These are phyloP conservation scores for Hortiboletus rubellus DNA, from an alignment of 1,284 basidiomycete genomes.

Conservation along the genomic window DNA sequence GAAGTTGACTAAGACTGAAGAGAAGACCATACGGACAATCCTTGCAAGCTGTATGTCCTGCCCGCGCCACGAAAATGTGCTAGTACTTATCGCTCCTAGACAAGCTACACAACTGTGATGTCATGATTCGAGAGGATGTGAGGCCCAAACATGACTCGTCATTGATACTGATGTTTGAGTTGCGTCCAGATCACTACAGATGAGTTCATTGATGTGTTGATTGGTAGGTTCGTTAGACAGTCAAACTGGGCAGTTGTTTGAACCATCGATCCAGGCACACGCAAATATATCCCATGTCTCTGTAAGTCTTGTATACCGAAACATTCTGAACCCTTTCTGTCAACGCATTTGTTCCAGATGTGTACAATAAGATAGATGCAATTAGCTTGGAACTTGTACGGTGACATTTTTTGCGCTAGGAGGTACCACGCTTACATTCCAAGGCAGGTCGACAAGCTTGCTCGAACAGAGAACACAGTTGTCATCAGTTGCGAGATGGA, in stretches of 20 bases:
- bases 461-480: conserved; percentile 83
- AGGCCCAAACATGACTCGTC: conserved; percentile 30
- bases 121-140: conserved; percentile 96
- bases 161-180: not conserved
- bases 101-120: conserved; percentile 91
- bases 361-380: conserved; percentile 95
- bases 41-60: conserved; percentile 71
- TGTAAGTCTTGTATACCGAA: conserved; percentile 48
- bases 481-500: conserved; percentile 95
- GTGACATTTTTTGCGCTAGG: not conserved
- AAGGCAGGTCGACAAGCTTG: conserved; percentile 72
- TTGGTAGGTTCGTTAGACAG: conserved; percentile 51
- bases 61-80: not conserved
- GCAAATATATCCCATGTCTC: conserved; percentile 93
- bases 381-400: conserved; percentile 82
- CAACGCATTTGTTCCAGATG: conserved; percentile 48
- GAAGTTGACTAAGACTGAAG: conserved; percentile 93
- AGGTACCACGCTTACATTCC: not conserved
- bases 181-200: conserved; percentile 82
- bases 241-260: not conserved
- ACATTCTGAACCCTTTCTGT: not conserved
- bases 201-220: conserved; percentile 96
- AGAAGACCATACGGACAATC: conserved; percentile 91
- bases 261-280: conserved; percentile 57
- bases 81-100: conserved; percentile 41